Percentiles rank a stretch among this genome's conserved stretches.
Conservation (phyloP, 2,329 filamentous ascomycete species). For the Lachnellula hyalina region DNA sequence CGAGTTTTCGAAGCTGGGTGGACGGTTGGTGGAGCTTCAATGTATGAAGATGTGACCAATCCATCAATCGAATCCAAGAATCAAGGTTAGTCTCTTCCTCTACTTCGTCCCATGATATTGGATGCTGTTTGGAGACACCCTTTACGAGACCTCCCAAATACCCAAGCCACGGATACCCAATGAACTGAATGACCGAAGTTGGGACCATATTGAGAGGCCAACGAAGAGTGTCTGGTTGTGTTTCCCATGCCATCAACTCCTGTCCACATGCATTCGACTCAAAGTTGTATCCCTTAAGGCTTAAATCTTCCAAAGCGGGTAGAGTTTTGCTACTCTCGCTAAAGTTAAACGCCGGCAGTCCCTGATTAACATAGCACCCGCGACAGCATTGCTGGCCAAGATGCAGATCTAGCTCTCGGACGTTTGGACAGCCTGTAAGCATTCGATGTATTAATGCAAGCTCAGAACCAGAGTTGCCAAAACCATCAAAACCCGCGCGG, state of each 20-base stretch:
- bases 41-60: not conserved
- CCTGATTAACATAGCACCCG: not conserved
- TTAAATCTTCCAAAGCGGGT: not conserved
- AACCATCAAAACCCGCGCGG: not conserved
- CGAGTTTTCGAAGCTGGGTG: not conserved
- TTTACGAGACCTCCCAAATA: not conserved
- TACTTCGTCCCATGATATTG: not conserved
- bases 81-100: not conserved
- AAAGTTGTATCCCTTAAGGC: not conserved
- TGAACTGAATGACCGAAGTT: not conserved
- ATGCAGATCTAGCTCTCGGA: not conserved
- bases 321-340: not conserved
- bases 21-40: not conserved
- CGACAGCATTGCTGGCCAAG: not conserved
- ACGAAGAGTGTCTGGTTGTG: not conserved
- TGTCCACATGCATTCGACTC: not conserved
- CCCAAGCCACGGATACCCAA: not conserved
- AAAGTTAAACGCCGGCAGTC: not conserved
- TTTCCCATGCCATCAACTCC: not conserved
- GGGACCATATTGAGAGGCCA: not conserved
- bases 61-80: not conserved
- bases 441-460: not conserved
- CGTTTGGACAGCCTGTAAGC: not conserved
- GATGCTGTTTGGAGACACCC: not conserved
- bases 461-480: not conserved